These are phyloP conservation scores for Nitzschia sp. DNA, from an alignment of 108 stramenopile genomes.

Conservation along the genomic window DNA sequence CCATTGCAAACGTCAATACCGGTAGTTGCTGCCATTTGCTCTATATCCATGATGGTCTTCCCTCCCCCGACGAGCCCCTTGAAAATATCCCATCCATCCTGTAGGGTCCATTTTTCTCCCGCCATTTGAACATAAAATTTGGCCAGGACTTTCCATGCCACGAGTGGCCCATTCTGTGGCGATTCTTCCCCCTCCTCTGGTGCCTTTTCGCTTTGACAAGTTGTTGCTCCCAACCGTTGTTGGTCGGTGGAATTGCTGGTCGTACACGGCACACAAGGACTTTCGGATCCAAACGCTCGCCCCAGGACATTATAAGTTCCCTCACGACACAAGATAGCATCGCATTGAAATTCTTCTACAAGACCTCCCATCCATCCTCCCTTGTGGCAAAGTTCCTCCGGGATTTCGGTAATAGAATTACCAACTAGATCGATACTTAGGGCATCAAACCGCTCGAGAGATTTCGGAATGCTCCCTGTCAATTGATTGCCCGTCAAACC, in stretches of 20 bases:
- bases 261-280: constrained; percentile 6
- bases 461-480: constrained; percentile 42
- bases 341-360: constrained; percentile 25
- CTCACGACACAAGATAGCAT: constrained; percentile 28
- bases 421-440: constrained; percentile 47
- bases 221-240: neutral
- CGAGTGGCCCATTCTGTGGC: neutral
- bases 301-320: constrained; percentile 55
- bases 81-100: constrained; percentile 24
- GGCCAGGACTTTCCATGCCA: constrained; percentile 40
- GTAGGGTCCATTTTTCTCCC: constrained; percentile 23
- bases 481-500: constrained; percentile 50
- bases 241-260: neutral
- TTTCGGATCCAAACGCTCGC: constrained; percentile 32
- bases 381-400: constrained; percentile 23
- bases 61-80: constrained; percentile 20
- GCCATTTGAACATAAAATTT: constrained; percentile 31
- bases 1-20: constrained; percentile 7
- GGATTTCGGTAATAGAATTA: constrained; percentile 38
- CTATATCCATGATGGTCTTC: neutral
- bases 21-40: neutral
- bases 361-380: constrained; percentile 35
- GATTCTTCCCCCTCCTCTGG: neutral
- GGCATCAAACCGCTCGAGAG: constrained; percentile 32
- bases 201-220: neutral